Evolutionary conservation across 1,284 basidiomycete species (phyloP).

Genomic region (Rhodotorula sp.): DNA sequence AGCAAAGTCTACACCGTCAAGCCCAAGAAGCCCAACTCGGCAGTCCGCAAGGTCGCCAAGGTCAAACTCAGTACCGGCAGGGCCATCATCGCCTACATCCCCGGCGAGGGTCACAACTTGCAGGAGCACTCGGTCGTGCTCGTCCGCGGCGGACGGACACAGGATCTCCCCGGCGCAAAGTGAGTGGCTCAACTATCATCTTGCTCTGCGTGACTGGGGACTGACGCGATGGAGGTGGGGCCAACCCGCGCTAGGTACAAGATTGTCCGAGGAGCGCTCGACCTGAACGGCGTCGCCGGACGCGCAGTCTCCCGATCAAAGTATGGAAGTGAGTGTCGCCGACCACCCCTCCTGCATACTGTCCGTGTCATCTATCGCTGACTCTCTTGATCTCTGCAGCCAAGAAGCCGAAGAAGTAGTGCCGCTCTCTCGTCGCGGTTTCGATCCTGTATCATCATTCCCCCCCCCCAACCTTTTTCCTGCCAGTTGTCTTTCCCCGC

Average conservation of each 20-base stretch:
- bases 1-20: slow-evolving; percentile 76
- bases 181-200: slow-evolving; percentile 53
- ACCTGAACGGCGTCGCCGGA: slow-evolving; percentile 87
- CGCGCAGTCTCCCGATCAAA: slow-evolving; percentile 78
- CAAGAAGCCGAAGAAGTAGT: slow-evolving; percentile 71
- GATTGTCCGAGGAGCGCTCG: slow-evolving; percentile 86
- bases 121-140: slow-evolving; percentile 94
- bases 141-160: slow-evolving; percentile 87
- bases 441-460: too few species aligned
- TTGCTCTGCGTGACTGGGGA: neutral
- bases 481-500: too few species aligned
- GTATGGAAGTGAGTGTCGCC: slow-evolving; percentile 74
- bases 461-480: too few species aligned
- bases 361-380: slow-evolving; percentile 32
- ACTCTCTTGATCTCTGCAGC: slow-evolving; percentile 53
- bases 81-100: slow-evolving; percentile 88
- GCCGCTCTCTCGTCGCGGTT: too few species aligned
- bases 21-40: slow-evolving; percentile 99
- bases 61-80: slow-evolving; percentile 90
- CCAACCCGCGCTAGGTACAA: slow-evolving; percentile 69
- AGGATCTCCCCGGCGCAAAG: slow-evolving; percentile 96
- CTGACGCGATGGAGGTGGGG: neutral
- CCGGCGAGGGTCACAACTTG: slow-evolving; percentile 95
- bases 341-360: neutral
- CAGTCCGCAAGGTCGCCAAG: slow-evolving; percentile 92